A percentile compares a stretch with the other conserved stretches of the same genome.
Conservation (phyloP, 352 stramenopile genomes). For the Globisporangium iwayamae region DNA sequence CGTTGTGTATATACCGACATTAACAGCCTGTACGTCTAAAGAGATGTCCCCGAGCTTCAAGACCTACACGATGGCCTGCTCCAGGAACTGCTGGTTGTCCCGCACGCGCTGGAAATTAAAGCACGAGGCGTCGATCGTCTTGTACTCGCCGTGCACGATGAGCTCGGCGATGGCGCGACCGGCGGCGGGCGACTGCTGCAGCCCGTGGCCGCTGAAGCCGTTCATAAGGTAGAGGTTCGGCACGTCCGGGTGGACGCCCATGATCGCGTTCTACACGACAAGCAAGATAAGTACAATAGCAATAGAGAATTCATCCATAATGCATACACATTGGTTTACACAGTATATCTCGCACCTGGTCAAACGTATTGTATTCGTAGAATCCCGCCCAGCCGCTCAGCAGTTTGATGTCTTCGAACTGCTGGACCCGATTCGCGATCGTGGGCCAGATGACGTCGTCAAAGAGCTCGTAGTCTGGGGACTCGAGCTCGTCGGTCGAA, state of each 20-base stretch:
- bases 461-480: slow-evolving; percentile 66
- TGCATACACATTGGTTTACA: not conserved
- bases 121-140: slow-evolving; percentile 67
- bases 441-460: slow-evolving; percentile 81
- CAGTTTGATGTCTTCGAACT: slow-evolving; percentile 80
- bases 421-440: slow-evolving; percentile 66
- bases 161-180: slow-evolving; percentile 76
- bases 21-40: slow-evolving; percentile 18
- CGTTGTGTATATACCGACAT: slow-evolving; percentile 66
- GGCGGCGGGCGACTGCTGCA: slow-evolving; percentile 77
- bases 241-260: slow-evolving; percentile 71
- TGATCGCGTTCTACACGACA: slow-evolving; percentile 70
- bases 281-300: not conserved
- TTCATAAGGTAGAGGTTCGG: slow-evolving; percentile 84
- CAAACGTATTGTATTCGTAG: slow-evolving; percentile 88
- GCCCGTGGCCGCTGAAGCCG: slow-evolving; percentile 78
- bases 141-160: slow-evolving; percentile 63
- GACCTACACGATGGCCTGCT: slow-evolving; percentile 70
- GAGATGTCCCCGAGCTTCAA: not conserved
- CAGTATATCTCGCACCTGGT: slow-evolving; percentile 39
- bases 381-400: slow-evolving; percentile 76
- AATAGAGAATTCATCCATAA: not conserved
- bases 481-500: slow-evolving; percentile 63
- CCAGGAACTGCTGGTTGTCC: slow-evolving; percentile 64
- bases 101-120: slow-evolving; percentile 74